Evolutionary conservation across 129 eudicot genomes (phyloP).

Genomic region (Rutidosis leptorrhynchoides): DNA sequence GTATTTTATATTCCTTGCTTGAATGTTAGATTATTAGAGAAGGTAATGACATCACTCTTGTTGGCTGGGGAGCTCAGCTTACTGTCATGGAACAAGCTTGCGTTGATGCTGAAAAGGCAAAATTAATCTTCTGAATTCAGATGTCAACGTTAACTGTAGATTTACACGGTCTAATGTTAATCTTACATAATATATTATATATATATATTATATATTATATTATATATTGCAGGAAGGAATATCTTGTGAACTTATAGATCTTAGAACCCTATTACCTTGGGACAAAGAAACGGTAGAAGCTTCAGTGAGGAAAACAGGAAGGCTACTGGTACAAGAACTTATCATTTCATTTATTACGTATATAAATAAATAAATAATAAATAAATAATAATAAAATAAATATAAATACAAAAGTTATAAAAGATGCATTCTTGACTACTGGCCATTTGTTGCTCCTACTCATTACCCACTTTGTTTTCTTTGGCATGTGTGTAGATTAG

Average conservation of each 20-base stretch:
- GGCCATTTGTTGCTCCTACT: conserved; percentile 4
- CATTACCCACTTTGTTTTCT: conserved; percentile 15
- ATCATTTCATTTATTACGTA: neutral
- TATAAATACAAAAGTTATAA: neutral
- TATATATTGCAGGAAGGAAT: conserved; percentile 80
- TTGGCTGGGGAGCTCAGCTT: conserved; percentile 99
- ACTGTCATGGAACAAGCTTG: conserved; percentile 90
- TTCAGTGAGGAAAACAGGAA: conserved; percentile 88
- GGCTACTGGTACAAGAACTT: conserved; percentile 63
- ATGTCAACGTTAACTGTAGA: neutral
- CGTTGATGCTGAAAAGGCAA: conserved; percentile 83
- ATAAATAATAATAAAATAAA: too few relatives aligned
- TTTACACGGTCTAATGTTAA: neutral
- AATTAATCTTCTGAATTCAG: conserved; percentile 2
- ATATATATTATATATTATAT: too few relatives aligned
- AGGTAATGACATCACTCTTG: conserved; percentile 90
- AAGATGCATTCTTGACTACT: neutral
- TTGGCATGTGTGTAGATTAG: conserved; percentile 55
- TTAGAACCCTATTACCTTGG: conserved; percentile 91
- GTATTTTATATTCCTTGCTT: conserved; percentile 2
- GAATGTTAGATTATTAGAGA: conserved; percentile 67
- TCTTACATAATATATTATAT: too few relatives aligned
- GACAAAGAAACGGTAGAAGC: conserved; percentile 95
- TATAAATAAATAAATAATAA: too few relatives aligned
- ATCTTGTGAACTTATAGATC: conserved; percentile 91